phyloP scores from a whole-genome alignment of 2,329 filamentous ascomycete genomes.

The Apiospora saccharicola region DNA sequence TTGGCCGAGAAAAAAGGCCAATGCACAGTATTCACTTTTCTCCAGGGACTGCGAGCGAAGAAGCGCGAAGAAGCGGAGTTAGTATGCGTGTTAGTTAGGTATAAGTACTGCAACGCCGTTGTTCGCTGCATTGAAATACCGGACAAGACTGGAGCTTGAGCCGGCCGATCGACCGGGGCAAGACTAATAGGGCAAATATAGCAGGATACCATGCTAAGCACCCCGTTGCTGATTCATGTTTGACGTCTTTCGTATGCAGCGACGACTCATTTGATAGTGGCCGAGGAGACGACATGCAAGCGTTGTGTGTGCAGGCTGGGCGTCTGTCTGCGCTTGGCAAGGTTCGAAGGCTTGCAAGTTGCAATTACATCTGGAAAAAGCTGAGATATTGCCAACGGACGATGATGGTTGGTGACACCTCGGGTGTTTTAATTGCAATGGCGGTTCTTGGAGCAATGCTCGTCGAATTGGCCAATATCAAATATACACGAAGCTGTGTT shows the following conservation, averaged over 20 bases:
- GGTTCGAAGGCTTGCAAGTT: background rate
- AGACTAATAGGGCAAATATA: background rate
- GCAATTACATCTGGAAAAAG: conserved; percentile 1
- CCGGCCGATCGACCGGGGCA: conserved; percentile 16
- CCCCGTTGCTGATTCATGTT: conserved; percentile 9
- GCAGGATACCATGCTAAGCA: no score
- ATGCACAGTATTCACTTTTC: background rate
- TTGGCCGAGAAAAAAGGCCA: background rate
- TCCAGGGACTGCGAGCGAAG: background rate
- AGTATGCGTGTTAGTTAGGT: background rate
- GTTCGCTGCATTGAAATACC: conserved; percentile 2
- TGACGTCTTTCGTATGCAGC: background rate
- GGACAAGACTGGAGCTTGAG: conserved; percentile 16
- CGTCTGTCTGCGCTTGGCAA: background rate
- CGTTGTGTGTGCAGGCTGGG: background rate
- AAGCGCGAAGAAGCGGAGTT: background rate
- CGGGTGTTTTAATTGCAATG: background rate
- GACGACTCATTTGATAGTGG: background rate
- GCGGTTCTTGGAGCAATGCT: background rate
- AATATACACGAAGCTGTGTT: background rate
- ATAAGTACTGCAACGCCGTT: background rate
- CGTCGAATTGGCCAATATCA: background rate
- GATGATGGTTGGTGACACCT: background rate
- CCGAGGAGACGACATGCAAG: background rate
- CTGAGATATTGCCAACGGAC: background rate